These are phyloP conservation scores for Candida wancherniae DNA, from an alignment of 805 yeast species.

Conservation along the genomic window DNA sequence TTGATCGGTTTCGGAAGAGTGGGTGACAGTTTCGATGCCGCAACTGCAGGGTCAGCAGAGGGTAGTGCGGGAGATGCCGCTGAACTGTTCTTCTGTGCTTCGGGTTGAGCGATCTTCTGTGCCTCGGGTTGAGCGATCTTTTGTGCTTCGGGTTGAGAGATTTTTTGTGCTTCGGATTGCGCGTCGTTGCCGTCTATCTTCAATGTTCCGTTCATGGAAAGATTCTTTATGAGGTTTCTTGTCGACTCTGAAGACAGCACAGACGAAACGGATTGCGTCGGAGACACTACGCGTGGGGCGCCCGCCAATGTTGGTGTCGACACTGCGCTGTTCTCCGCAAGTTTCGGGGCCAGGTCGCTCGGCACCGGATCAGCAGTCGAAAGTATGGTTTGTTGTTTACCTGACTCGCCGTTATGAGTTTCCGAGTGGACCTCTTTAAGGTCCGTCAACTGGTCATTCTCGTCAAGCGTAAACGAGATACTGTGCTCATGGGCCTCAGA, in stretches of 20 bases:
- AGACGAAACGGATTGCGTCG: slow-evolving; percentile 10
- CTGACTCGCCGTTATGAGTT: too few relatives aligned
- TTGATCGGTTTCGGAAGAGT: slow-evolving; percentile 19
- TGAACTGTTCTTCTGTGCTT: neutral
- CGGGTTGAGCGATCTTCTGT: neutral
- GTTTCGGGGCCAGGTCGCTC: too few relatives aligned
- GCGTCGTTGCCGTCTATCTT: too few relatives aligned
- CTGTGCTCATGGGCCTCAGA: too few relatives aligned
- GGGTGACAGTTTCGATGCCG: slow-evolving; percentile 3
- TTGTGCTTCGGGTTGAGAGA: slow-evolving; percentile 1
- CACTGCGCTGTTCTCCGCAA: too few relatives aligned
- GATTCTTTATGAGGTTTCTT: slow-evolving; percentile 10
- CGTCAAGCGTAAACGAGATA: too few relatives aligned
- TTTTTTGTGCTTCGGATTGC: slow-evolving; percentile 1
- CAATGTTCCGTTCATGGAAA: slow-evolving; percentile 11
- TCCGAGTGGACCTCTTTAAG: too few relatives aligned
- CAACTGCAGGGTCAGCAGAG: slow-evolving; percentile 1
- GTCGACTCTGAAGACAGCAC: slow-evolving; percentile 17
- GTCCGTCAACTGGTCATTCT: too few relatives aligned
- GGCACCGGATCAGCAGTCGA: too few relatives aligned
- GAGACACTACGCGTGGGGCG: slow-evolving; percentile 5
- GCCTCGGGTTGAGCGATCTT: slow-evolving; percentile 1
- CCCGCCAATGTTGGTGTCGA: neutral
- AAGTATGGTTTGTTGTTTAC: too few relatives aligned
- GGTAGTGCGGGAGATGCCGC: too few relatives aligned